Evolutionary conservation across 192 early-diverging fungal species (phyloP).

Genomic region (Hyaloraphidium curvatum): DNA sequence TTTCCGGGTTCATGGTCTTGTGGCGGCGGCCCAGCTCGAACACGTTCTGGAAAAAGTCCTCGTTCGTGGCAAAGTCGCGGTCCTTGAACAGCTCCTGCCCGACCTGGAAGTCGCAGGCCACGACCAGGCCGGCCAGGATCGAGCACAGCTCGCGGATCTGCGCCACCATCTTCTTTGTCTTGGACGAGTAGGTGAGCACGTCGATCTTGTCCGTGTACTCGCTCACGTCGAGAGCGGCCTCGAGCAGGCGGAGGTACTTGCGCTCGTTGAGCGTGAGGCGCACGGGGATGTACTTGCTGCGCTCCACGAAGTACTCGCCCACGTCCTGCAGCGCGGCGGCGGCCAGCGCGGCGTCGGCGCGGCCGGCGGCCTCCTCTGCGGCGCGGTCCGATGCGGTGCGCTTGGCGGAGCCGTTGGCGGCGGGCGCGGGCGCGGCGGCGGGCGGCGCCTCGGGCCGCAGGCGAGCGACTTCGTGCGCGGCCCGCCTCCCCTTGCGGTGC

Average conservation of each 20-base stretch:
- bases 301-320: conserved; percentile 18
- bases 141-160: conserved; percentile 95
- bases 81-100: conserved; percentile 61
- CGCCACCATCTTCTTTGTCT: conserved; percentile 68
- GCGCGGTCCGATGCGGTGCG: not conserved
- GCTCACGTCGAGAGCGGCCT: conserved; percentile 81
- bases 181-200: conserved; percentile 38
- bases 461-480: not conserved
- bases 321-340: not conserved
- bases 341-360: too few relatives aligned
- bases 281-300: conserved; percentile 86
- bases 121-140: conserved; percentile 75
- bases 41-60: conserved; percentile 55
- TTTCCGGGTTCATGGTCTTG: conserved; percentile 89
- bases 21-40: conserved; percentile 53
- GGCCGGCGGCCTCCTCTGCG: not conserved
- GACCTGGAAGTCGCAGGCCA: conserved; percentile 62
- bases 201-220: conserved; percentile 77
- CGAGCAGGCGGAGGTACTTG: conserved; percentile 80
- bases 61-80: conserved; percentile 46
- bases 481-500: conserved; percentile 1
- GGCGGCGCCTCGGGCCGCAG: not conserved
- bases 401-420: not conserved
- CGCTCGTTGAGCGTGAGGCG: conserved; percentile 77
- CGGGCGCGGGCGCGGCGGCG: not conserved